These are phyloP conservation scores for Crithidia mellificae DNA, from an alignment of 208 protist genomes.

Conservation along the genomic window DNA sequence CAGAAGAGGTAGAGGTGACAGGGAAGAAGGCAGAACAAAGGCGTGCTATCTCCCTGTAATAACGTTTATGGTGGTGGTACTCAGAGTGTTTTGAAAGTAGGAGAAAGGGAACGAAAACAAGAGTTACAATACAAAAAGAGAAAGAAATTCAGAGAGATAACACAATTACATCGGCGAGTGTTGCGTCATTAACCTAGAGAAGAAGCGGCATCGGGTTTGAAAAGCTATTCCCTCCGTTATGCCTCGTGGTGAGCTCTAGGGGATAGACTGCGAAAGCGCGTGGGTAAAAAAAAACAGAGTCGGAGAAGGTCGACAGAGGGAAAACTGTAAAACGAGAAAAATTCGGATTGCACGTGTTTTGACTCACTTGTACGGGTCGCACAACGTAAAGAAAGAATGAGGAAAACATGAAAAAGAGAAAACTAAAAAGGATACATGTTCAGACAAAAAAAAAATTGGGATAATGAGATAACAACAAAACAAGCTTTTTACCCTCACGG, in stretches of 20 bases:
- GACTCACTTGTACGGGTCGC: conserved; percentile 7
- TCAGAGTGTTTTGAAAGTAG: conserved; percentile 2
- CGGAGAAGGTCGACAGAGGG: neutral
- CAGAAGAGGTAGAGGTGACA: no score
- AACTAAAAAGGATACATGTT: neutral
- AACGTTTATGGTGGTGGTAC: neutral
- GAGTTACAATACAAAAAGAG: neutral
- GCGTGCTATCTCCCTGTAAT: neutral
- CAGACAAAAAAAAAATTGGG: conserved; percentile 12
- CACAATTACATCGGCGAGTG: neutral
- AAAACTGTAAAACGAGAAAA: neutral
- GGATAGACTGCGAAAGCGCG: neutral
- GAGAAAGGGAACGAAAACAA: conserved; percentile 4
- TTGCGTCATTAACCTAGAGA: neutral
- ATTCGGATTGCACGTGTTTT: neutral
- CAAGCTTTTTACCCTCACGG: neutral
- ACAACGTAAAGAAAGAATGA: conserved; percentile 16
- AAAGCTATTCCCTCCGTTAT: neutral
- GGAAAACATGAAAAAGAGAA: conserved; percentile 3
- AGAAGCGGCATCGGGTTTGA: neutral
- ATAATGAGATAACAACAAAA: conserved; percentile 13
- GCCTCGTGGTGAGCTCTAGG: neutral
- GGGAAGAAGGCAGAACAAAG: neutral
- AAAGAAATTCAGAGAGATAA: conserved; percentile 13
- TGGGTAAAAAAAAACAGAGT: neutral